Base-by-base conservation (phyloP, 805 yeast species). In the Spencermartinsiella europaea region DNA sequence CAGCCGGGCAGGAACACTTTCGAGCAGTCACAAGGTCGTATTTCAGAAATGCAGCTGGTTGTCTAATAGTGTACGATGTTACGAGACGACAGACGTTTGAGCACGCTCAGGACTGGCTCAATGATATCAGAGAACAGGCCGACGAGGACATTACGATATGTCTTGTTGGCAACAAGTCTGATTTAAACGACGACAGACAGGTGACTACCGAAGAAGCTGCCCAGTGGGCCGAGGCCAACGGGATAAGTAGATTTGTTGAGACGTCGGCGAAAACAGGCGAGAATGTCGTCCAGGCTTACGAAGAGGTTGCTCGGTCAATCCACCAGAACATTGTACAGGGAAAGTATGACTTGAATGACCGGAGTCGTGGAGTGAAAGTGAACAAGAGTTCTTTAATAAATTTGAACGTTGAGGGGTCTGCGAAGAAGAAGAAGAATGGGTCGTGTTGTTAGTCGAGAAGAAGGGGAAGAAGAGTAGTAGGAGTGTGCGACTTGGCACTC, bases 91-190 rank as follows among this genome's bases (percentile, higher is more conserved):
- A 63, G 38, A 64, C 69, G 5, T 65, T 64, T 47, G 53, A 54
- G 21, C 52, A 63, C 38, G 67, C 56, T 60, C 56, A 66, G 21
- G 80, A 77, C 57, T 88, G 96, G 96, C 77, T 82, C 54, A 58
- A 70, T 33, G 96, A 88, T 64, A 84, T 88, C 52, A 70, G 77
- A 53, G 65, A 70, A 15, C 89, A 86, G 76, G 82, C 84, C 19
- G 75, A 77, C 49, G 72, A 57, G 84, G 79, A 80, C 37, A 77
- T 88, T 42, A 78, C 85, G 38, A 83, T 89, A 46, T 80, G 86
- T 41, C 62, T 89, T 8, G 82, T 88, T 5, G 96, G 96, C 1
- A 90, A 85, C 62, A 89, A 89, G 66, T 50, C 65, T 7, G 96
- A 90, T 63, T 59, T 87, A 36, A 54, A 46, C 10, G 42, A 22